Conservation (phyloP, 2,329 filamentous ascomycete species). For the Aspergillus eucalypticola region DNA sequence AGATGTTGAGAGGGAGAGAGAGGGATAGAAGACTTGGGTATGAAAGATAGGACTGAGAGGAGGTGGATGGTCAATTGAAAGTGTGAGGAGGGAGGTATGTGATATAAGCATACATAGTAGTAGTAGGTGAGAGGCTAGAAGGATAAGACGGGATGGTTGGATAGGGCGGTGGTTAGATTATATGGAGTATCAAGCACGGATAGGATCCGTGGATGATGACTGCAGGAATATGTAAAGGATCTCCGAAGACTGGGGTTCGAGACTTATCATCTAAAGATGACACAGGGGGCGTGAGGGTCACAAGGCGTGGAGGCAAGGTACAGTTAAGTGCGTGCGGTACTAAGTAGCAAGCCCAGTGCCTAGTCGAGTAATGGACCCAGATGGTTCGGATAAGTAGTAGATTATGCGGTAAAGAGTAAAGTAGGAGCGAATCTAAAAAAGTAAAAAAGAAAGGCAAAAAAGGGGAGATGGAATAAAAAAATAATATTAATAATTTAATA, state of each 20-base stretch:
- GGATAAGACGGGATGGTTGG: constrained; percentile 1
- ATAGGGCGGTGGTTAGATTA: constrained; percentile 15
- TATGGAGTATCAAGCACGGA: constrained; percentile 20
- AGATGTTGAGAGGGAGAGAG: background rate
- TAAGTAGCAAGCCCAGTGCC: constrained; percentile 2
- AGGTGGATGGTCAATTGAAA: constrained; percentile 15
- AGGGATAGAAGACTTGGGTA: background rate
- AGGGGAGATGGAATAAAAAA: constrained; percentile 8
- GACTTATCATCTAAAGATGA: constrained; percentile 23
- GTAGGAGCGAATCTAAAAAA: background rate
- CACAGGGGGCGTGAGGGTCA: constrained; percentile 24
- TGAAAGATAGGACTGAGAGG: constrained; percentile 5
- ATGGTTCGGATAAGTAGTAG: constrained; percentile 10
- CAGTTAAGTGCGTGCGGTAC: constrained; percentile 7
- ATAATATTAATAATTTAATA: background rate
- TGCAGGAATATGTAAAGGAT: constrained; percentile 25
- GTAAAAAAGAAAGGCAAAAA: background rate
- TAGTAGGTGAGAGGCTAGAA: constrained; percentile 1
- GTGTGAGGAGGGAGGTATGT: constrained; percentile 1
- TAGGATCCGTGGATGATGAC: constrained; percentile 24
- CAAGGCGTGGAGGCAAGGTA: constrained; percentile 26
- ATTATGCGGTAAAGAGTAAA: constrained; percentile 3
- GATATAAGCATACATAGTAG: constrained; percentile 17
- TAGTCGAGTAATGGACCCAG: constrained; percentile 17
- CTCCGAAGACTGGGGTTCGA: constrained; percentile 21